phyloP scores from a whole-genome alignment of 169 alveolate species.

The Plasmodium sp. region DNA sequence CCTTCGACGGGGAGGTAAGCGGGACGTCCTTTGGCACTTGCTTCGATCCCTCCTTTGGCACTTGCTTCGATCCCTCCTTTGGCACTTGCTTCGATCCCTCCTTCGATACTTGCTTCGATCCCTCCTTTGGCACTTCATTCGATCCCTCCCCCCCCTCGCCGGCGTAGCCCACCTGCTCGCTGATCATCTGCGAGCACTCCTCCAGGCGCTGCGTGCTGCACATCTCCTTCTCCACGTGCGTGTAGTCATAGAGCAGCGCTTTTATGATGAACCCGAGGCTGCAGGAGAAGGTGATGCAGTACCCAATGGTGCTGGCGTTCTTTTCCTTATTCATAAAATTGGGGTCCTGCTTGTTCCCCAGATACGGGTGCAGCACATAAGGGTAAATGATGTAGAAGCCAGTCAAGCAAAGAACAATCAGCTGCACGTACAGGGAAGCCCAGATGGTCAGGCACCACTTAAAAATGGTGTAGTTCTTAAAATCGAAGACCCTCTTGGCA shows the following conservation, averaged over 20 bases:
- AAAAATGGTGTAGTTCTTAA: constrained; percentile 23
- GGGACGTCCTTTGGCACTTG: too few species aligned
- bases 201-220: constrained; percentile 74
- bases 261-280: constrained; percentile 31
- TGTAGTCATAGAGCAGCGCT: constrained; percentile 41
- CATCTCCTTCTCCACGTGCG: constrained; percentile 79
- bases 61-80: too few species aligned
- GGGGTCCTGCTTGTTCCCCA: not conserved
- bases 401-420: constrained; percentile 9
- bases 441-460: constrained; percentile 51
- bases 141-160: not conserved
- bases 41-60: too few species aligned
- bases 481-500: not conserved
- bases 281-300: constrained; percentile 60
- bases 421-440: constrained; percentile 61
- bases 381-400: constrained; percentile 56
- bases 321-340: not conserved
- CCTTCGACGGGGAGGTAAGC: too few species aligned
- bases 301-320: not conserved
- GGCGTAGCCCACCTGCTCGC: not conserved
- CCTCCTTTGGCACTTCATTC: too few species aligned
- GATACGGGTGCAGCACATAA: not conserved
- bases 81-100: too few species aligned
- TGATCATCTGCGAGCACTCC: constrained; percentile 27
- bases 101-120: too few species aligned